Base-by-base conservation (phyloP, 768 basidiomycete species). In the Tylopilus subfusipes region DNA sequence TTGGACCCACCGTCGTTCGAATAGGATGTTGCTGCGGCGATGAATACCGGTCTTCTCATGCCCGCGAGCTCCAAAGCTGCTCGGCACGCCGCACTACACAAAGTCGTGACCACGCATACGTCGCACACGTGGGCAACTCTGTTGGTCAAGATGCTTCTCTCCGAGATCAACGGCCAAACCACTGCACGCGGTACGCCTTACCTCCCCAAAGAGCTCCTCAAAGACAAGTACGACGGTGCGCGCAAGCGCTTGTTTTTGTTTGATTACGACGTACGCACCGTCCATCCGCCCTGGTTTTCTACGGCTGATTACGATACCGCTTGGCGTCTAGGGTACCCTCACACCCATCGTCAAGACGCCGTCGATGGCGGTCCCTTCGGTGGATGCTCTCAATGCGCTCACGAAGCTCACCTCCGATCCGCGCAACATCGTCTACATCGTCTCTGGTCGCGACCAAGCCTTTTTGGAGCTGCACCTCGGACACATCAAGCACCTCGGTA, bases 291-390 rank as follows among this genome's bases (percentile, higher is more conserved):
- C 25, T 6, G 7, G 11, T n/a, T 34, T 8, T n/a, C n/a, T 11
- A n/a, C n/a, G 38, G 18, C 19, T 22, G 1, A 34, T 34, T 34
- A 16, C 36, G 44, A 29, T 45, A 30, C 27, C 7, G 21, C 21
- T 38, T 44, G 33, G 11, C 31, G 7, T 33, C 24, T 47, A 96
- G 90, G 96, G 96, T 7, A 99, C 96, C 0, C 85, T 99, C 56
- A 86, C 96, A 2, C 96, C 96, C 2, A 98, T 99, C 71, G 96
- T 99, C 69, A 96, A 93, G 76, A 83, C 83, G 16, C 96, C 96
- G 0, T 84, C 87, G 47, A 88, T 88, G 76, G 96, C 96, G 3
- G 72, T 85, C 2, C 96, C 96, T 0, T 88, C 92, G 1, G 69
- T 79, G 7, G 76, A 79, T 19, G 86, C 95, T 4, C 80, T 95